Evolutionary conservation across 371 early-diverging fungal species (phyloP).

Genomic region (Fennellomyces sp.): DNA sequence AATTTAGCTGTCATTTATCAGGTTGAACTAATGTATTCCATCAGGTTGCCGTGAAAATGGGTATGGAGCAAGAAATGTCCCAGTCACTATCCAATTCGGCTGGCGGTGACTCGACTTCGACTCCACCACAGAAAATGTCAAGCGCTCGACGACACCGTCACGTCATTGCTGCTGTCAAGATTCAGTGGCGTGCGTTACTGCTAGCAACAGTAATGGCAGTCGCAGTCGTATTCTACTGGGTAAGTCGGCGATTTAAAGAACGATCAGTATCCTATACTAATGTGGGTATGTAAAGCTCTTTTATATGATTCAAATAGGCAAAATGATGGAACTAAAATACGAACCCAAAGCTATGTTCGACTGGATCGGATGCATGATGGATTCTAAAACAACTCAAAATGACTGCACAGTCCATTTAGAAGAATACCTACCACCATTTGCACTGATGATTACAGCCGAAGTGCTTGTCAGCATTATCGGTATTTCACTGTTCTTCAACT

Average conservation of each 20-base stretch:
- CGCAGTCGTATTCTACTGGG: constrained; percentile 58
- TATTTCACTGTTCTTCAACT: constrained; percentile 55
- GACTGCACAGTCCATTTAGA: constrained; percentile 29
- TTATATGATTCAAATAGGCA: constrained; percentile 56
- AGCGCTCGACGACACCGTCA: constrained; percentile 54
- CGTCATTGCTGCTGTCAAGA: constrained; percentile 60
- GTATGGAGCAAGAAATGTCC: constrained; percentile 57
- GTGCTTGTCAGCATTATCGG: constrained; percentile 58
- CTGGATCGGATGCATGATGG: constrained; percentile 60
- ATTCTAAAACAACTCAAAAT: constrained; percentile 40
- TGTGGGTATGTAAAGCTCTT: constrained; percentile 33
- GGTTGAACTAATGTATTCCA: not conserved
- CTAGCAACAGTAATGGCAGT: constrained; percentile 55
- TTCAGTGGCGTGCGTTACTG: constrained; percentile 71
- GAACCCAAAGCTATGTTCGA: constrained; percentile 20
- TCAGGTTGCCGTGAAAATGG: constrained; percentile 41
- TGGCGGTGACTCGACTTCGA: constrained; percentile 15
- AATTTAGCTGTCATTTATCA: not conserved
- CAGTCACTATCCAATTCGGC: constrained; percentile 38
- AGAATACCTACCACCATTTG: constrained; percentile 51
- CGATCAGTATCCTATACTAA: not conserved
- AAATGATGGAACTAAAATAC: constrained; percentile 26
- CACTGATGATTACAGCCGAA: constrained; percentile 60
- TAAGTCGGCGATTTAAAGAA: constrained; percentile 27
- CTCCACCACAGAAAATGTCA: constrained; percentile 10